Evolutionary conservation across 331 rosid species (phyloP).

Genomic region (Cydonia oblonga): DNA sequence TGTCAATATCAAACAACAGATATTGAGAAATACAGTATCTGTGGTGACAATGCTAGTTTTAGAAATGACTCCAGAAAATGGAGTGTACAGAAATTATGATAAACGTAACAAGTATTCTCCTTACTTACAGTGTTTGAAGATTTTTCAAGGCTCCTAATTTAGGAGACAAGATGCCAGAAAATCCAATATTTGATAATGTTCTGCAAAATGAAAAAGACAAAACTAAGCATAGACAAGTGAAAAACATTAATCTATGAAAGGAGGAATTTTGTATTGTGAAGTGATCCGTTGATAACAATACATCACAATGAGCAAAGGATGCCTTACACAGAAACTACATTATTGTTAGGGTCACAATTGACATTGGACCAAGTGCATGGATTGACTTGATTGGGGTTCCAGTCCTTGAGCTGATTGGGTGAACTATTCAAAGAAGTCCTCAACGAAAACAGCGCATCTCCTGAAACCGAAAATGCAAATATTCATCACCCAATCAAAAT

Average conservation of each 20-base stretch:
- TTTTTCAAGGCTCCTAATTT: slow-evolving; percentile 44
- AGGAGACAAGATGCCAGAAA: slow-evolving; percentile 60
- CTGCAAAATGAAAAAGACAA: slow-evolving; percentile 32
- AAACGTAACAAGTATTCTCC: background rate
- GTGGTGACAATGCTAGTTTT: background rate
- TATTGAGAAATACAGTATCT: background rate
- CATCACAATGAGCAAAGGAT: slow-evolving; percentile 9
- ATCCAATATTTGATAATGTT: slow-evolving; percentile 56
- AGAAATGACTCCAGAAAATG: background rate
- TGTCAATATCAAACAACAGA: no score
- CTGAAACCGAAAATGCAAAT: slow-evolving; percentile 33
- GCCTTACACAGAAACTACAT: slow-evolving; percentile 61
- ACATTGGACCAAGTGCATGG: slow-evolving; percentile 85
- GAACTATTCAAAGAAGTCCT: slow-evolving; percentile 47
- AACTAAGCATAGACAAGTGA: slow-evolving; percentile 13
- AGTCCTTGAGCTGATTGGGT: slow-evolving; percentile 53
- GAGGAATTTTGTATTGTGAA: background rate
- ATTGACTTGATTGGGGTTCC: slow-evolving; percentile 61
- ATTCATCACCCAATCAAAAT: slow-evolving; percentile 16
- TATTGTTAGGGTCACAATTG: slow-evolving; percentile 28
- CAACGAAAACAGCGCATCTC: slow-evolving; percentile 65
- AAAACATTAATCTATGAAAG: background rate
- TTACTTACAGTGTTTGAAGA: slow-evolving; percentile 54
- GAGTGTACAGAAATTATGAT: background rate
- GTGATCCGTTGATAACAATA: background rate